Conservation (phyloP, 176 grass and related monocot genomes). For the Dactylis glomerata region DNA sequence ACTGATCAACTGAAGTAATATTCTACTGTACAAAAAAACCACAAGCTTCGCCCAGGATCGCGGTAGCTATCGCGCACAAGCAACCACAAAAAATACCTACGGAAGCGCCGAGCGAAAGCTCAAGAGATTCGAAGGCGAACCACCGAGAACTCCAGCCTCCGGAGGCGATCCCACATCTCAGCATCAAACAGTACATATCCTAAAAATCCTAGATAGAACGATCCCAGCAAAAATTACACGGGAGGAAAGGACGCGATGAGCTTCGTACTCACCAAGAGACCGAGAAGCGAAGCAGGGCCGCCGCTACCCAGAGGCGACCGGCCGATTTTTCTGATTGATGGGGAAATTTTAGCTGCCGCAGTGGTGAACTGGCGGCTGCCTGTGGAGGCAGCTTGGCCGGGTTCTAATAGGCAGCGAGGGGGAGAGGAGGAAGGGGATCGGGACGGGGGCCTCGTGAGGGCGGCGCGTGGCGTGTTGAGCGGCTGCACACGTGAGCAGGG, state of each 20-base stretch:
- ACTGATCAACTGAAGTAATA: conserved; percentile 15
- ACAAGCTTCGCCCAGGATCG: neutral
- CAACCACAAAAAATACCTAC: conserved; percentile 4
- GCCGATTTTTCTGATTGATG: neutral
- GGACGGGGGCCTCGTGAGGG: conserved; percentile 8
- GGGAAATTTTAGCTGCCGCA: conserved; percentile 15
- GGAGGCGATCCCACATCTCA: neutral
- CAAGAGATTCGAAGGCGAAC: neutral
- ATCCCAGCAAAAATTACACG: neutral
- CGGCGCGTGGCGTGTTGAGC: neutral
- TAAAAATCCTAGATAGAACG: neutral
- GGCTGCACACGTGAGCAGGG: conserved; percentile 3
- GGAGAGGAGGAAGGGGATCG: neutral
- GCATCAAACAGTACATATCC: neutral
- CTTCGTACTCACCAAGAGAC: conserved; percentile 34
- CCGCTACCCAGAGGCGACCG: neutral
- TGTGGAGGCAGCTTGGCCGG: conserved; percentile 3
- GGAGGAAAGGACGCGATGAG: neutral
- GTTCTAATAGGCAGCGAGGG: neutral
- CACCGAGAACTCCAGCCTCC: neutral
- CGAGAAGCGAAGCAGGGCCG: conserved; percentile 3
- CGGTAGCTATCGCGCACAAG: conserved; percentile 29
- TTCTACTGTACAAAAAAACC: conserved; percentile 22
- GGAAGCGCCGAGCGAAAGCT: neutral
- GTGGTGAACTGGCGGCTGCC: conserved; percentile 41